Conservation (phyloP, 2,329 filamentous ascomycete genomes). For the Fusarium neocosmosporiellum region DNA sequence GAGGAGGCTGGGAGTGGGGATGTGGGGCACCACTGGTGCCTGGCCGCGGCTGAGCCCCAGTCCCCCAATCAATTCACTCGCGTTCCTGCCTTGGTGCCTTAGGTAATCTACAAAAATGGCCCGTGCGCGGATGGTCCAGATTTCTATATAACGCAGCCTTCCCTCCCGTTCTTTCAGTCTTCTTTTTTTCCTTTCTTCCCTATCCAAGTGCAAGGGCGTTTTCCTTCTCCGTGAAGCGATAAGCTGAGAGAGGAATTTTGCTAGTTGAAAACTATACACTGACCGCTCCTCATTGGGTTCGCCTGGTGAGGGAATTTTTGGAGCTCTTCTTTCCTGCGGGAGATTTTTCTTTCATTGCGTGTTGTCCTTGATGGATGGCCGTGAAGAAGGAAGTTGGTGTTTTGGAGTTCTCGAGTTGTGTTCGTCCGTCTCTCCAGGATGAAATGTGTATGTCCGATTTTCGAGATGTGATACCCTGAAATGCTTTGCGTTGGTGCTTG, state of each 20-base stretch:
- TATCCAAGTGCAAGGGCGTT: conserved; percentile 77
- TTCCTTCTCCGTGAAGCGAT: conserved; percentile 70
- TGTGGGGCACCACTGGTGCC: conserved; percentile 27
- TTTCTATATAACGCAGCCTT: conserved; percentile 49
- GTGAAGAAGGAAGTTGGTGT: conserved; percentile 53
- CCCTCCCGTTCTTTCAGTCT: conserved; percentile 42
- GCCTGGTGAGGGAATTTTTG: conserved; percentile 81
- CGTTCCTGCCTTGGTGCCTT: conserved; percentile 25
- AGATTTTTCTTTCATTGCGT: conserved; percentile 56
- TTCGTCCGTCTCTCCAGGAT: too few relatives aligned
- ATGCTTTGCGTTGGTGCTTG: not conserved
- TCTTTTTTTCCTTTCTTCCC: conserved; percentile 58
- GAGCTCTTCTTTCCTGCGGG: conserved; percentile 50
- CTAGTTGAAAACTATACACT: conserved; percentile 87
- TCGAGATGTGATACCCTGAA: too few relatives aligned
- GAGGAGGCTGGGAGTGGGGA: not conserved
- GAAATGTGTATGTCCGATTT: not conserved
- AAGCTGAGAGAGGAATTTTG: conserved; percentile 84
- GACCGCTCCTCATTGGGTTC: conserved; percentile 76
- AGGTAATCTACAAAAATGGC: conserved; percentile 26
- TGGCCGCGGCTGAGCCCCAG: conserved; percentile 20
- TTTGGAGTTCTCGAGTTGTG: not conserved
- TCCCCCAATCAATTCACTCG: conserved; percentile 29
- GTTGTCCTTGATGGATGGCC: conserved; percentile 46
- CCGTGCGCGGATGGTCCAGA: conserved; percentile 32